Conservation (phyloP, 345 rosid genomes). For the Draba incana region DNA sequence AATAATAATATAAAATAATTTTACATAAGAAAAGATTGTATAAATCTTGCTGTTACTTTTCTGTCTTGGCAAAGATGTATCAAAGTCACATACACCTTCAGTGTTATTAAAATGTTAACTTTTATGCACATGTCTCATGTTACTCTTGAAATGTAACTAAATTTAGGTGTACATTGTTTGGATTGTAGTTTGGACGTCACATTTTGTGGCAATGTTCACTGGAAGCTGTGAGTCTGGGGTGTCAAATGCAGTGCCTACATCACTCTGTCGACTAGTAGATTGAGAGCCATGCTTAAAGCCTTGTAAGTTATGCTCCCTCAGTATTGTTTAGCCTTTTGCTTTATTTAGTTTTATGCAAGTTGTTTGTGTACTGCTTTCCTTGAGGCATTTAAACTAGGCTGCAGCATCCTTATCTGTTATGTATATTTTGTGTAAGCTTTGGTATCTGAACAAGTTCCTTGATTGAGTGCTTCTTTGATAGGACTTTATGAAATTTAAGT, state of each 20-base stretch:
- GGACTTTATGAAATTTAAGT: neutral
- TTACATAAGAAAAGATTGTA: neutral
- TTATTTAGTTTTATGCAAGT: neutral
- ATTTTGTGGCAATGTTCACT: conserved; percentile 89
- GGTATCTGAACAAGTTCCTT: conserved; percentile 17
- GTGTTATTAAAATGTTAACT: conserved; percentile 25
- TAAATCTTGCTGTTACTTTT: conserved; percentile 8
- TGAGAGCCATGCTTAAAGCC: conserved; percentile 78
- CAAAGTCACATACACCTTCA: conserved; percentile 12
- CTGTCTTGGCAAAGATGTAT: conserved; percentile 9
- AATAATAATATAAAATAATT: too few relatives aligned
- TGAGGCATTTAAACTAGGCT: conserved; percentile 20
- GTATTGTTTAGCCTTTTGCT: conserved; percentile 5
- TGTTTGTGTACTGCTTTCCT: conserved; percentile 9
- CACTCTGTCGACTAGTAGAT: conserved; percentile 79
- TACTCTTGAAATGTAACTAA: conserved; percentile 9
- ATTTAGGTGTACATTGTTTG: conserved; percentile 17
- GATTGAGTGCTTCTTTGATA: conserved; percentile 9
- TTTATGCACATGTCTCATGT: conserved; percentile 15
- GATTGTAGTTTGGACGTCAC: conserved; percentile 74
- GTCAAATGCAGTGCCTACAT: conserved; percentile 75
- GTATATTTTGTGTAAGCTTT: neutral
- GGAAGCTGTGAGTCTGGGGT: conserved; percentile 48
- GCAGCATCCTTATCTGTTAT: conserved; percentile 8
- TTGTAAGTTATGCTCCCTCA: conserved; percentile 58